Base-by-base conservation (phyloP, 1,284 basidiomycete species). In the Heterobasidion annosum region DNA sequence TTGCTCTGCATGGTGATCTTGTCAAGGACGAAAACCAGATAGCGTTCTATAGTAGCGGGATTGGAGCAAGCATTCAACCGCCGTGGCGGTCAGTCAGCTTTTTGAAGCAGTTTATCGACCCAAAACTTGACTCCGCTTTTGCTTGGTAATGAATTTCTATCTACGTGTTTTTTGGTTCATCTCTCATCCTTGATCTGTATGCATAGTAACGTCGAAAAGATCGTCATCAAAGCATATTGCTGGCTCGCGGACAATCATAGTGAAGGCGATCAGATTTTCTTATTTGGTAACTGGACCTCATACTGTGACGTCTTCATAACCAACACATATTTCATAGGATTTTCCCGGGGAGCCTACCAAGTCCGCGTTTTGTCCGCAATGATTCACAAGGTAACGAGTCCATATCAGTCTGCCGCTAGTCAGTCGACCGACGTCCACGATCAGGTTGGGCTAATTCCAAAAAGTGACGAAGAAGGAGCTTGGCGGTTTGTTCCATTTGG, bases 271-370 rank as follows among this genome's bases (percentile, higher is more conserved):
- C 59, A 58, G 12, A 76, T 77, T 40, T 75, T 65, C 53, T 59
- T 75, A 1, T 75, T 77, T 54, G 74, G 75, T 73, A 47, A 1
- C 25, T 4, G 53, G 37, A 25, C 25, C 3, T 25, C 25, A 25
- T 25, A 25, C 25, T 25, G 25, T 16, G 32, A 25, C 45, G 45
- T 8, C 10, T 12, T 33, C 46, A 12, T 35, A 33, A 34, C 50
- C 33, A 52, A 12, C 40, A 15, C 52, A 34, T 9, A 44, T 16
- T 49, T 25, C 48, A 25, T 56, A 75, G 75, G 75, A 8, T 77
- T 76, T 55, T 76, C 73, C 48, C 66, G 74, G 34, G 75, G 74
- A 13, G 74, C 75, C 19, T 76, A 74, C 58, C 74, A 76, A 64
- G 74, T 68, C 9, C 68, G 75, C 3, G 64, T 63, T 2, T 58